Evolutionary conservation across 78 protist genomes (phyloP).

Genomic region (Isochrysis galbana): DNA sequence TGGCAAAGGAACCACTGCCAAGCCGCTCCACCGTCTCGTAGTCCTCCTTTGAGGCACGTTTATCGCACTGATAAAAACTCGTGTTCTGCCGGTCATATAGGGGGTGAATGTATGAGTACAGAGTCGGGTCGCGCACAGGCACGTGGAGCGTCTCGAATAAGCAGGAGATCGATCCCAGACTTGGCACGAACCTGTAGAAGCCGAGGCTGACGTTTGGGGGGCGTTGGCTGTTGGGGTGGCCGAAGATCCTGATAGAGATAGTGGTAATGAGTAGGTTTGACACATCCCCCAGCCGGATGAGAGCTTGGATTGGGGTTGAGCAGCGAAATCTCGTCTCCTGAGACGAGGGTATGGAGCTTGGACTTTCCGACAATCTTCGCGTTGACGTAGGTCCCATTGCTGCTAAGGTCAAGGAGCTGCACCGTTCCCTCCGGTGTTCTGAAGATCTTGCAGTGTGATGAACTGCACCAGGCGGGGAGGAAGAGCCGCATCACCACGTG

Average conservation of each 20-base stretch:
- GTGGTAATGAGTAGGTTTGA: neutral
- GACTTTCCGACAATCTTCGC: neutral
- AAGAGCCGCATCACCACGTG: neutral
- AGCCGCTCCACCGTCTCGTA: neutral
- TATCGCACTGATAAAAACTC: neutral
- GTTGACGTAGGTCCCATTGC: conserved; percentile 11
- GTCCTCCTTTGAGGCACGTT: neutral
- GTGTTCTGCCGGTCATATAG: too few relatives aligned
- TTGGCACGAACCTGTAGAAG: too few relatives aligned
- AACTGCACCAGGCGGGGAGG: neutral
- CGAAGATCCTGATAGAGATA: neutral
- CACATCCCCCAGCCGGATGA: neutral
- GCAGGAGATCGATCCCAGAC: neutral
- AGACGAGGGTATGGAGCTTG: neutral
- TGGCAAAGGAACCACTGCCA: neutral
- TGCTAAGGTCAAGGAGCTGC: neutral
- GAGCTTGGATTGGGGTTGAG: neutral
- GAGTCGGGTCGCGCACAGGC: neutral
- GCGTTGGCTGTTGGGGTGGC: neutral
- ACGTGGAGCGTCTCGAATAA: neutral
- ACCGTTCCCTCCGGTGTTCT: neutral
- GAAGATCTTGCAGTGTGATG: neutral
- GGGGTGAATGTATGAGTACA: neutral
- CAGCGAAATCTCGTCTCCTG: neutral
- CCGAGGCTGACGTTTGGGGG: too few relatives aligned